Evolutionary conservation across 177 flowering plant genomes (phyloP), one percentile per base, ranked within the genome.

Genomic region (Vitis hybrid): DNA sequence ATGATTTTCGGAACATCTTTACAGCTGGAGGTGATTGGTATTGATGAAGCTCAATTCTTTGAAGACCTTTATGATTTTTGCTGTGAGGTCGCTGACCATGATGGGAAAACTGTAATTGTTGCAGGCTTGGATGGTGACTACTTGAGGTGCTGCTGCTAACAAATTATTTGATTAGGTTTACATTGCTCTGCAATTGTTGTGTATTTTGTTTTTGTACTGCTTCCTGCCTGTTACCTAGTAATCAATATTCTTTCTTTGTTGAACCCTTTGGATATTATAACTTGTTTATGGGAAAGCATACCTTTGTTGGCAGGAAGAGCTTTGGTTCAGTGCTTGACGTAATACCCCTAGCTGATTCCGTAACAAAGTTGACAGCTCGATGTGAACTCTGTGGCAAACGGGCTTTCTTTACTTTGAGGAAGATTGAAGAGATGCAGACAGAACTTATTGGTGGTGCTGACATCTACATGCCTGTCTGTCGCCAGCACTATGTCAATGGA

Each of bases 121-220:
- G 97, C 98, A 10, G 98, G 99, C 64, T 85, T 95, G 2, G 99
- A 95, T 79, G 99, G 99, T 50, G 99, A 95, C 74, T 95, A 93
- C 78, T 73, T 95, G 76, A 90, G 99, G 99, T 94, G 61, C 11
- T 62, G 5, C n/a, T 65, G 4, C 4, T 16, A n/a, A 8, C 9
- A 24, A 24, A 24, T 24, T n/a, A 13, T 40, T 59, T 12, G 12
- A 32, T 52, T 7, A 3, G 6, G 30, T 27, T 27, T 27, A 27
- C 46, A 4, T 16, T 32, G 40, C 5, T 19, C 21, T 13, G 30
- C 9, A 3, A 48, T 18, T 59, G 35, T 6, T 2, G 32, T 12
- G 12, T 61, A 46, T 24, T 16, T 18, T 11, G 13, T 27, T 4
- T 7, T 52, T 21, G 10, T 3, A 21, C 8, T 21, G 14, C 40